Evolutionary conservation across 208 protist genomes (phyloP), one percentile per base, ranked within the genome.

Genomic region (Herpetomonas samuelpessoai): DNA sequence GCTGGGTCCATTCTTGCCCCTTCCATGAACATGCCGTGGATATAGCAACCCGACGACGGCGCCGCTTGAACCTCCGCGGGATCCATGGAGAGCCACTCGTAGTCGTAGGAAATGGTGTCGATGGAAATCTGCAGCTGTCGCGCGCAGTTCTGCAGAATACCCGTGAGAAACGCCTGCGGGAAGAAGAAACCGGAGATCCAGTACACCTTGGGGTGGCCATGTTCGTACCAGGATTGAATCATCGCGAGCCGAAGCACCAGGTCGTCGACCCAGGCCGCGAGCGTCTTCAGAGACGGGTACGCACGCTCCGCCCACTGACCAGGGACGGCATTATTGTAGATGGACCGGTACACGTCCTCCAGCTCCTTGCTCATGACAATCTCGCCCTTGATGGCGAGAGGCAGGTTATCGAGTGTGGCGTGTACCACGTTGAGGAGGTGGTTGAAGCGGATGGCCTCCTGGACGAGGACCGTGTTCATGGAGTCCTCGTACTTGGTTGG

Each of bases 131-230:
- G 75, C 60, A 88, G 74, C 57, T 84, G 75, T 24, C 97, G 86
- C 12, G 97, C 97, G 83, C 91, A 97, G 71, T 97, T 98, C 71
- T 99, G 96, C 55, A 99, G 74, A 31, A 89, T 96, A 38, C 92
- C 92, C 2, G 92, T 98, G 21, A 98, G 65, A 62, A 97, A 98
- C 12, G 92, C 92, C 66, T 99, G 96, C 24, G 97, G 97, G 78
- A 99, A 99, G 85, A 98, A 99, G 76, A 99, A 98, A 29, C 96
- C 96, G 35, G 89, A 96, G 49, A 99, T 98, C 96, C 96, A 98
- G 74, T 97, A 98, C 12, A 78, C 66, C 38, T 62, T 75, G 12
- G 96, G 97, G 69, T 97, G 91, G 3, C 96, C 98, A 18, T 88
- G 57, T 39, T 96, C 75, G 70, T 92, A 93, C 97, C 98, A 99